Conservation (phyloP, 2,329 filamentous ascomycete genomes). For the Chaetomiaceae sp. region DNA sequence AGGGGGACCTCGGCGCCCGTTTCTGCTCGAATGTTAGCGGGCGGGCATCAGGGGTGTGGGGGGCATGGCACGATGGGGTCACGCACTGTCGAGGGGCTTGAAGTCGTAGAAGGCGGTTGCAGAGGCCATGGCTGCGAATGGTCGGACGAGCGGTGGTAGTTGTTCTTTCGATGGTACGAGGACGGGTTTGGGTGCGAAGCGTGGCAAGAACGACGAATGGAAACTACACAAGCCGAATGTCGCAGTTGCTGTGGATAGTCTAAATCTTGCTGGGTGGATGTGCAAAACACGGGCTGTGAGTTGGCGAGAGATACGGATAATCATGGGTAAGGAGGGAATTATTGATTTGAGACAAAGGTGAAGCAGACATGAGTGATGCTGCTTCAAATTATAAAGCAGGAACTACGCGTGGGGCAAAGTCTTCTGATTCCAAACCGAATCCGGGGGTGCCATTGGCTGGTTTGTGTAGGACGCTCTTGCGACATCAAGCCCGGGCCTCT, state of each 20-base stretch:
- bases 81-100: conserved; percentile 74
- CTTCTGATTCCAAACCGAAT: conserved; percentile 6
- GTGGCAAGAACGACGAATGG: not conserved
- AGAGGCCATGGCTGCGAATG: conserved; percentile 54
- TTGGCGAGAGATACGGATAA: not conserved
- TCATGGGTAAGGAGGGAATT: not conserved
- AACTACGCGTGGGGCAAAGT: not conserved
- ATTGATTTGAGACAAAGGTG: not conserved
- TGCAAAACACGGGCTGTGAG: not conserved
- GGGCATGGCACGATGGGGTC: too few species aligned
- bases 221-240: not conserved
- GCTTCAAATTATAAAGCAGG: too few species aligned
- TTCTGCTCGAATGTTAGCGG: conserved; percentile 44
- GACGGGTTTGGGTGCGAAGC: not conserved
- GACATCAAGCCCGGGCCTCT: not conserved
- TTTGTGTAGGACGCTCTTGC: not conserved
- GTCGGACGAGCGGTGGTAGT: conserved; percentile 1
- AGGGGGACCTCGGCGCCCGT: conserved; percentile 70
- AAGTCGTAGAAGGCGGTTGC: conserved; percentile 77
- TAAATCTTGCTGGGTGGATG: not conserved
- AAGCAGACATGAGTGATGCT: too few species aligned
- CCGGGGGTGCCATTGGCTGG: conserved; percentile 1
- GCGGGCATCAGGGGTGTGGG: not conserved
- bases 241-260: not conserved
- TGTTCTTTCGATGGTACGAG: not conserved